A percentile compares a stretch with the other conserved stretches of the same genome.
phyloP scores from a whole-genome alignment of 495 filamentous ascomycete genomes.

The Podospora didyma region DNA sequence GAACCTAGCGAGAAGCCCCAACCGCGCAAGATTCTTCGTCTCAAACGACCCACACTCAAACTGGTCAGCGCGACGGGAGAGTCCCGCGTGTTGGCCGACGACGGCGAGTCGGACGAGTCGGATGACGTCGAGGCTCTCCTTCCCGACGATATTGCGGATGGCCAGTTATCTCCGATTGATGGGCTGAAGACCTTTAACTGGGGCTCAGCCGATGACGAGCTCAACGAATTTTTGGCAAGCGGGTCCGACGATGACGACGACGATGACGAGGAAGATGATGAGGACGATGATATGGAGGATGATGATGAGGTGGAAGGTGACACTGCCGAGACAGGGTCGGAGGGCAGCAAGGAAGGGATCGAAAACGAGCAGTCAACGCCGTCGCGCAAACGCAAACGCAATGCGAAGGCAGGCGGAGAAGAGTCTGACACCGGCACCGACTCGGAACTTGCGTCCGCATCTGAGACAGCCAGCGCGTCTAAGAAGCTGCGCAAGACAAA shows the following conservation, averaged over 20 bases:
- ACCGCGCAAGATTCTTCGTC: conserved; percentile 5
- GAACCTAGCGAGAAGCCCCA: conserved; percentile 8
- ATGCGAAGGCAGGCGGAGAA: conserved; percentile 32
- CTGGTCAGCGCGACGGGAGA: conserved; percentile 12
- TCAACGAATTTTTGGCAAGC: conserved; percentile 67
- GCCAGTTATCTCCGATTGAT: conserved; percentile 50
- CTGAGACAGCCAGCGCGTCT: background rate
- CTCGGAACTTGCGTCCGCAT: background rate
- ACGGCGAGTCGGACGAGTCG: conserved; percentile 43
- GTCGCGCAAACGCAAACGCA: conserved; percentile 9
- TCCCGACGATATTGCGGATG: conserved; percentile 45
- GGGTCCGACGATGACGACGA: conserved; percentile 55
- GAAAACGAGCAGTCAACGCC: background rate
- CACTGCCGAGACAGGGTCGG: background rate
- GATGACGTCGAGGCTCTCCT: conserved; percentile 39
- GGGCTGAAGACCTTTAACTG: conserved; percentile 54
- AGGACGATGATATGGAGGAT: conserved; percentile 29
- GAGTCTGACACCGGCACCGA: conserved; percentile 15
- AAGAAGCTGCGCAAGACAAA: conserved; percentile 24
- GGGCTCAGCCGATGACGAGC: conserved; percentile 64
- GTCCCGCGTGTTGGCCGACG: conserved; percentile 31
- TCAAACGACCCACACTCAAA: conserved; percentile 17
- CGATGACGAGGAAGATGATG: conserved; percentile 28
- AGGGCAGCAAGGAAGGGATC: conserved; percentile 1
- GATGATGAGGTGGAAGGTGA: conserved; percentile 19